Evolutionary conservation across 2,329 filamentous ascomycete genomes (phyloP), one percentile per base, ranked within the genome.

Genomic region (Didymosphaeria variabile): DNA sequence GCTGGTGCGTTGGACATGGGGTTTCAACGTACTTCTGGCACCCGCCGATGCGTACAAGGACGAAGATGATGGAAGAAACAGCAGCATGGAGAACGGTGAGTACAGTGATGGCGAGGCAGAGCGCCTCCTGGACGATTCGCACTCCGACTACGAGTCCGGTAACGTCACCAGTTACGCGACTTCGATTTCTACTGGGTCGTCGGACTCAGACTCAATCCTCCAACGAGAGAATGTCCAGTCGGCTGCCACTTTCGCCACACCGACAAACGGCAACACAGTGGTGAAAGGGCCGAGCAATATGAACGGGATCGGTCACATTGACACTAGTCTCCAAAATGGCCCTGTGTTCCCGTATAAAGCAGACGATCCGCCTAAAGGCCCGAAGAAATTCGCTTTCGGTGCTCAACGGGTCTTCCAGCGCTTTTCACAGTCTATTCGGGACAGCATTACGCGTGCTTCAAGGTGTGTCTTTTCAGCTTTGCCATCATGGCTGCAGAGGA

Each of bases 1-100:
- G 79, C 83, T 98, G 29, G 90, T 99, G 21, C 88, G 95, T 61
- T 99, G 95, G 95, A 97, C 92, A 65, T 99, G 95, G 95, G 95
- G 95, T 12, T 98, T 97, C 78, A 93, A 97, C 71, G 90, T 98
- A 40, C 84, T 99, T 19, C 84, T 99, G n/a, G 94, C 94, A 19
- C 93, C 94, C 19, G 91, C 92, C 67, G 88, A 90, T 52, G 87
- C 86, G 64, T 92, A 92, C 71, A 82, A 85, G 13, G 88, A 91
- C 56, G 89, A 91, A 60, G 83, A 86, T 42, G 74, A 70, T 10
- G 79, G 79, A 31, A 74, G 72, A 46, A 75, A 78, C 50, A 70
- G 75, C 7, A 68, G 72, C 19, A 73, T 81, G 51, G 82, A 84
- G 61, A 79, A 77, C 52, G 80, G 90, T 17, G 83, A 87, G 61